phyloP scores from a whole-genome alignment of 2,329 filamentous ascomycete genomes.

The Nemania sp. region DNA sequence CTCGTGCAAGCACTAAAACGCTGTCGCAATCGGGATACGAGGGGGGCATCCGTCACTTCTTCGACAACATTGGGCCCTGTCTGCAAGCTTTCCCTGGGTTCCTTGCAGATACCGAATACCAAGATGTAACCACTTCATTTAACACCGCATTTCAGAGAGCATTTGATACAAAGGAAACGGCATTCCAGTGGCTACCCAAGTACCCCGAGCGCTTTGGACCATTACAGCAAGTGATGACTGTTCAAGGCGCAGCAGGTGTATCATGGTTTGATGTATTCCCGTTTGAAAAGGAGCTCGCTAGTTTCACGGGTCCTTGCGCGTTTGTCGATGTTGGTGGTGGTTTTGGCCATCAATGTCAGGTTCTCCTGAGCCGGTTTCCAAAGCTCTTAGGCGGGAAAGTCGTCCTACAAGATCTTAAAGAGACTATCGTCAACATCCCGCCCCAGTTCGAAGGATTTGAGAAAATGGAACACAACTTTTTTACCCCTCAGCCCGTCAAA shows the following conservation, averaged over 20 bases:
- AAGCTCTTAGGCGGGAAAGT: neutral
- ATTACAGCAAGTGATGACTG: constrained; percentile 34
- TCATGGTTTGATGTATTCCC: constrained; percentile 32
- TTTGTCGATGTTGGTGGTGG: constrained; percentile 11
- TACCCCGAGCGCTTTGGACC: constrained; percentile 28
- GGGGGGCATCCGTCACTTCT: constrained; percentile 11
- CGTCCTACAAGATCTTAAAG: constrained; percentile 2
- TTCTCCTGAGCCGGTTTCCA: constrained; percentile 3
- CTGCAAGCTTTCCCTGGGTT: constrained; percentile 15
- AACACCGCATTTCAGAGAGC: constrained; percentile 35
- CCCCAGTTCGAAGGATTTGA: neutral
- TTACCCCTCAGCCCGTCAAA: neutral
- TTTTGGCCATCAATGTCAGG: constrained; percentile 25
- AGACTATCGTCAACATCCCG: constrained; percentile 3
- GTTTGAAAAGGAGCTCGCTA: constrained; percentile 22
- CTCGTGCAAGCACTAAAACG: constrained; percentile 11
- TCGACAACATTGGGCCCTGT: constrained; percentile 8
- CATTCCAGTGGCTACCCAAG: constrained; percentile 32
- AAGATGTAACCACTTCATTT: constrained; percentile 27
- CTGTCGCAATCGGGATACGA: constrained; percentile 16
- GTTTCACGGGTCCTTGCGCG: neutral
- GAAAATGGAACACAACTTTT: neutral
- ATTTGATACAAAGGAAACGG: constrained; percentile 29
- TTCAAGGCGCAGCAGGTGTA: constrained; percentile 25
- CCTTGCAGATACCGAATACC: constrained; percentile 29